These are phyloP conservation scores for Ceratocystis smalleyi DNA, from an alignment of 2,329 filamentous ascomycete genomes.

Conservation along the genomic window DNA sequence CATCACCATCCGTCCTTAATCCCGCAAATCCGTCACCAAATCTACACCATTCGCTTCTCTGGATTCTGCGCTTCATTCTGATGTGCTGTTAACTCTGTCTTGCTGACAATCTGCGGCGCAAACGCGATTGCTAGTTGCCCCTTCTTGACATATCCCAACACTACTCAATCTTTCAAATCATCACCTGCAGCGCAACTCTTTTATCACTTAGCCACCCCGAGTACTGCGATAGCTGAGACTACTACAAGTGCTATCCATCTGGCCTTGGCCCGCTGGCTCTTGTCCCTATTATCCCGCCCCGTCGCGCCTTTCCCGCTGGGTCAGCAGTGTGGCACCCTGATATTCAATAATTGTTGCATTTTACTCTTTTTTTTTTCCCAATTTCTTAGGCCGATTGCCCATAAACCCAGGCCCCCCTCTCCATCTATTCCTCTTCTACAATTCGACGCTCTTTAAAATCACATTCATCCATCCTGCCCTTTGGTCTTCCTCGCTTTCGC, in stretches of 20 bases:
- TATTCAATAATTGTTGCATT: neutral
- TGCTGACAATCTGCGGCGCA: constrained; percentile 7
- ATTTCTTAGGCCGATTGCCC: neutral
- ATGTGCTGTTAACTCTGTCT: constrained; percentile 11
- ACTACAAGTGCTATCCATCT: neutral
- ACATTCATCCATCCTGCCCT: neutral
- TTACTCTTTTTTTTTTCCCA: constrained; percentile 6
- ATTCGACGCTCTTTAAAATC: neutral
- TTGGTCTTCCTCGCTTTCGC: constrained; percentile 1
- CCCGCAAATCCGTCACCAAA: constrained; percentile 29
- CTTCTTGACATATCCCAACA: neutral
- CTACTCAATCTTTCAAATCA: no score
- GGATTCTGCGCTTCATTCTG: constrained; percentile 15
- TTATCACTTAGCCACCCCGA: neutral
- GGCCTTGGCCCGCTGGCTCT: neutral
- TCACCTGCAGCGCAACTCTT: constrained; percentile 4
- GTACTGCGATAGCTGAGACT: no score
- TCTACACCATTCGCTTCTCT: constrained; percentile 17
- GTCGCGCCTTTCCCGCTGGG: constrained; percentile 9
- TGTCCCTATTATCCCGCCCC: neutral
- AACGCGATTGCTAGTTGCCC: constrained; percentile 14
- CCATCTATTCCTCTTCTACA: neutral
- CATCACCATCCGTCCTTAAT: constrained; percentile 15
- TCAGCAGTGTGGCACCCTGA: constrained; percentile 12
- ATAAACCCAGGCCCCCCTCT: neutral